Percentiles rank a stretch among this genome's conserved stretches.
These are phyloP conservation scores for Silene latifolia DNA, from an alignment of 148 eudicot genomes.

Conservation along the genomic window DNA sequence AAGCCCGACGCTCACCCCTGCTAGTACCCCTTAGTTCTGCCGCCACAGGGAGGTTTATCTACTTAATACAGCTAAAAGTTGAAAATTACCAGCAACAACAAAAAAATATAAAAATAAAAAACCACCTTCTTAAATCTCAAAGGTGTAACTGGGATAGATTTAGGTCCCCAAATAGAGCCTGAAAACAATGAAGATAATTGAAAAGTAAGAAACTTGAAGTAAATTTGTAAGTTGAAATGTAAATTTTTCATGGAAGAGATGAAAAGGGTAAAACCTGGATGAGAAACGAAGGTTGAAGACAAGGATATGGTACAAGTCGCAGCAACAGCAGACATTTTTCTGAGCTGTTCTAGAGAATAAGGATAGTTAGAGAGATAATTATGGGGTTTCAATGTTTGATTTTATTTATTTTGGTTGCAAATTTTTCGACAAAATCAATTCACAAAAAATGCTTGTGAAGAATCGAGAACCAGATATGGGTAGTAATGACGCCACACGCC, in stretches of 20 bases:
- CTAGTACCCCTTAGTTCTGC: too few relatives aligned
- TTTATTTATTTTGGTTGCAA: background rate
- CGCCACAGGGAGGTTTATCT: too few relatives aligned
- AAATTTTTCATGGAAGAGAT: background rate
- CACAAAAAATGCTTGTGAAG: background rate
- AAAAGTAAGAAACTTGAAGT: background rate
- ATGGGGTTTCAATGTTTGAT: too few relatives aligned
- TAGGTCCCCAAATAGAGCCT: constrained; percentile 27
- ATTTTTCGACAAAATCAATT: background rate
- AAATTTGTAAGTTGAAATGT: background rate
- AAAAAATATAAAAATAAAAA: background rate
- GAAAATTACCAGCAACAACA: too few relatives aligned
- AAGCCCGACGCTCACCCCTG: too few relatives aligned
- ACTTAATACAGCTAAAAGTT: too few relatives aligned
- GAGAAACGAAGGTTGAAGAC: constrained; percentile 23
- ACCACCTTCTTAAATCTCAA: constrained; percentile 25
- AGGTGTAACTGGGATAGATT: constrained; percentile 17
- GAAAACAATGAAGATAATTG: background rate
- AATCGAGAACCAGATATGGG: background rate
- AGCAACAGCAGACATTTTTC: constrained; percentile 19
- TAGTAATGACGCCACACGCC: background rate
- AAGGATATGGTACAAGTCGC: constrained; percentile 24
- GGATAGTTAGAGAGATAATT: too few relatives aligned
- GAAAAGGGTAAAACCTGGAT: constrained; percentile 20
- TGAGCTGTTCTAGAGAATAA: background rate